Conservation (phyloP, 441 rosid genomes). For the Eutrema salsugineum region DNA sequence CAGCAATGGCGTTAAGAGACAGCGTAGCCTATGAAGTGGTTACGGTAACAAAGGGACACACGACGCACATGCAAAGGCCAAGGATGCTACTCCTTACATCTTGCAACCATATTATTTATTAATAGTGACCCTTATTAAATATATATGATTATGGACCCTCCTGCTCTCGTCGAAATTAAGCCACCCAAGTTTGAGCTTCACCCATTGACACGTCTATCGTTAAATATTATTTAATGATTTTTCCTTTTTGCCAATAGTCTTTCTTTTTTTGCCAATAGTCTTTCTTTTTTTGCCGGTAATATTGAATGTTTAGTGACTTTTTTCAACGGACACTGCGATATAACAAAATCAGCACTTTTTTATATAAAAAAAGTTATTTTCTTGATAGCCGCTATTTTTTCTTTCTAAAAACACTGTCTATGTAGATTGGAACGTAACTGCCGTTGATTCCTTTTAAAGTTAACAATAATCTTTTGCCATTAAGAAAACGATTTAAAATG, state of each 20-base stretch:
- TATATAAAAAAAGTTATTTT: no score
- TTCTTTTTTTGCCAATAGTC: no score
- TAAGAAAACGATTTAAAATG: no score
- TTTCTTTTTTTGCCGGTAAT: no score
- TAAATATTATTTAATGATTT: background rate
- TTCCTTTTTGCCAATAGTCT: background rate
- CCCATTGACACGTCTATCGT: slow-evolving; percentile 13
- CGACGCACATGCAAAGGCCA: slow-evolving; percentile 30
- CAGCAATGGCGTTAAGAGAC: background rate
- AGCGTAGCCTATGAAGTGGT: slow-evolving; percentile 20
- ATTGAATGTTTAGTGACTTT: background rate
- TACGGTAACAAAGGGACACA: background rate
- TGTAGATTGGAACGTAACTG: no score
- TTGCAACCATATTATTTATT: slow-evolving; percentile 5
- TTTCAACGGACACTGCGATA: background rate
- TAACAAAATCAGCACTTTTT: background rate
- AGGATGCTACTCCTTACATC: background rate
- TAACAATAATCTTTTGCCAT: no score
- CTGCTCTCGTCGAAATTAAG: slow-evolving; percentile 10
- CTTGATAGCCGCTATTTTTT: background rate
- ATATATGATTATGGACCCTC: background rate
- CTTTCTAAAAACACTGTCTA: no score
- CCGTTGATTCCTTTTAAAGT: no score
- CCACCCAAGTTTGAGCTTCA: slow-evolving; percentile 28
- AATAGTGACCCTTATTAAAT: no score